A percentile compares a stretch with the other conserved stretches of the same genome.
Conservation (phyloP, 129 eudicot species). For the Pittosporum tobira region DNA sequence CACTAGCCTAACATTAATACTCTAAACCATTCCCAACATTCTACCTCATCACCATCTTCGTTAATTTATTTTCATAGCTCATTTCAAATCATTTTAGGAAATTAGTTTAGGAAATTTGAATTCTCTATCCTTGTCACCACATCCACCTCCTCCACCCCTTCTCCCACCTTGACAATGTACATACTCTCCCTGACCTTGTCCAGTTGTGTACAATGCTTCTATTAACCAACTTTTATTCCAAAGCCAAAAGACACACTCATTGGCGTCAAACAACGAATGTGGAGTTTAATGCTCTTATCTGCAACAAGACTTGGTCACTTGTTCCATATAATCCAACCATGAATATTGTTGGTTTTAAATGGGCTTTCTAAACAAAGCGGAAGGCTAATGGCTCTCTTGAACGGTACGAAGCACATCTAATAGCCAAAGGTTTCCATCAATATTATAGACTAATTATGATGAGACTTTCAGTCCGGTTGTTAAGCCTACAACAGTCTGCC, state of each 20-base stretch:
- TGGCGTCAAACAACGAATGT: background rate
- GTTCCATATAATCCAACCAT: background rate
- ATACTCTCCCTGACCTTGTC: no score
- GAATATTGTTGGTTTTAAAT: background rate
- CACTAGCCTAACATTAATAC: background rate
- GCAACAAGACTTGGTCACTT: background rate
- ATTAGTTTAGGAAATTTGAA: no score
- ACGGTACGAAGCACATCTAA: background rate
- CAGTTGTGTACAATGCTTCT: no score
- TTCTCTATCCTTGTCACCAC: no score
- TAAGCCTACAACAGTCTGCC: background rate
- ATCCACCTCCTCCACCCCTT: no score
- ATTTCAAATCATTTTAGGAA: no score
- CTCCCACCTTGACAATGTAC: no score
- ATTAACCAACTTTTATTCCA: background rate
- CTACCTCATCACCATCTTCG: no score
- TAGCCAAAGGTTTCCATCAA: background rate
- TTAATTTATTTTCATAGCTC: no score
- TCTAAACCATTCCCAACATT: background rate
- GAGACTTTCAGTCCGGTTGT: constrained; percentile 10
- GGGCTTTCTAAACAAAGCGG: no score
- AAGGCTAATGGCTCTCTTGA: no score
- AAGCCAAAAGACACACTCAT: background rate
- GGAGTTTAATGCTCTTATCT: background rate
- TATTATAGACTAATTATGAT: background rate